A percentile compares a stretch with the other conserved stretches of the same genome.
Conservation (phyloP, 805 yeast species). For the Yarrowia sp. region DNA sequence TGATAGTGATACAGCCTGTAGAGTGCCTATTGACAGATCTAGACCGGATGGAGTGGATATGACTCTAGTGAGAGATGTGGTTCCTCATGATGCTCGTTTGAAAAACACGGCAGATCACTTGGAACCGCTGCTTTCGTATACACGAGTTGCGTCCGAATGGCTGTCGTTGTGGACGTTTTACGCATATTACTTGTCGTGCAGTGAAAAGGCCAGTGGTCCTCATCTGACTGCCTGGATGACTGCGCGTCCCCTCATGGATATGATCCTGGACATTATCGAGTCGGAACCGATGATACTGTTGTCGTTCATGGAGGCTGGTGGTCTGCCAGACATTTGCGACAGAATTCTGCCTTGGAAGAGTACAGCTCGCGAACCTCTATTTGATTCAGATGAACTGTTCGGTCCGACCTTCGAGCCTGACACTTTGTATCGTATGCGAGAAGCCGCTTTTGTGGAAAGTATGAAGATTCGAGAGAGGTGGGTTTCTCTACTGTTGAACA, state of each 20-base stretch:
- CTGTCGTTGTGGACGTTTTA: background rate
- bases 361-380: background rate
- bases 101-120: background rate
- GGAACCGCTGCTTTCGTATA: background rate
- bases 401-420: background rate
- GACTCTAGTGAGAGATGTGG: background rate
- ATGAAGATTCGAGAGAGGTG: background rate
- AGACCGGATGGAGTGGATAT: background rate
- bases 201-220: background rate
- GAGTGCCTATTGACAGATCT: background rate
- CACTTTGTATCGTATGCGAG: background rate
- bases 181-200: background rate
- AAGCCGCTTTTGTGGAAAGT: background rate
- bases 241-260: background rate
- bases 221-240: constrained; percentile 3
- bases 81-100: background rate
- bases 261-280: background rate
- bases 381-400: background rate
- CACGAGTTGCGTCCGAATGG: background rate
- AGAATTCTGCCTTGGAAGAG: background rate
- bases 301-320: background rate
- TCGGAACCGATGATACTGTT: background rate
- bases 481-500: background rate
- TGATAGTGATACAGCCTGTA: no score
- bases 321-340: background rate